phyloP scores from a whole-genome alignment of 1,284 basidiomycete genomes.

The Microbotryum saponariae region DNA sequence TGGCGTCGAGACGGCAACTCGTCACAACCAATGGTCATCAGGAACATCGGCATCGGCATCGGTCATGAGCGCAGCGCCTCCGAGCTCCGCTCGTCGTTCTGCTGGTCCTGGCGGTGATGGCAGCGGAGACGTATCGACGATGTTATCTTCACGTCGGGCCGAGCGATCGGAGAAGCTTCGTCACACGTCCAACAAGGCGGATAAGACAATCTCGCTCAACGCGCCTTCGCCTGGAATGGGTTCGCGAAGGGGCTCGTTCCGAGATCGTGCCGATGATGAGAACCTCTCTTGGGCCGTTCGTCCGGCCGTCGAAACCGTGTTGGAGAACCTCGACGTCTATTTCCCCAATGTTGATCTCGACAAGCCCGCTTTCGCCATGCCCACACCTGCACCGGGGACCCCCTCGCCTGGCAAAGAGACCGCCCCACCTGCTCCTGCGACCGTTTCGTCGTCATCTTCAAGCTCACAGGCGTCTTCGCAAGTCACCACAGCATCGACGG shows the following conservation, averaged over 20 bases:
- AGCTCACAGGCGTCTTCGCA: slow-evolving; percentile 33
- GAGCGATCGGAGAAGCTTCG: slow-evolving; percentile 1
- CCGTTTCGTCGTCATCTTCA: slow-evolving; percentile 38
- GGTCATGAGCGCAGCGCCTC: no score
- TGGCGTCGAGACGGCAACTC: not conserved
- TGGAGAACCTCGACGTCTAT: slow-evolving; percentile 85
- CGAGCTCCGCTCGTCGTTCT: not conserved
- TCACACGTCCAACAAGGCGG: not conserved
- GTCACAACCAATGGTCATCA: not conserved
- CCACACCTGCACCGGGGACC: slow-evolving; percentile 56
- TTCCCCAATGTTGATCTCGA: slow-evolving; percentile 96
- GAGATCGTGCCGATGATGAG: slow-evolving; percentile 21
- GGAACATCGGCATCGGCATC: no score
- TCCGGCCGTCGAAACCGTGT: slow-evolving; percentile 86
- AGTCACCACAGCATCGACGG: slow-evolving; percentile 12
- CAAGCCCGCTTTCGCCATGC: slow-evolving; percentile 79
- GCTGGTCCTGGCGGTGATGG: not conserved
- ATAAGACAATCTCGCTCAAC: slow-evolving; percentile 8
- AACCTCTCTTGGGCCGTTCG: slow-evolving; percentile 53
- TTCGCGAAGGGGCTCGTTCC: slow-evolving; percentile 26
- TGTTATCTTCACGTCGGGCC: not conserved
- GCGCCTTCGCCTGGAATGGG: slow-evolving; percentile 3
- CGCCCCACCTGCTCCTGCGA: not conserved
- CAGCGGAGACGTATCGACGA: not conserved
- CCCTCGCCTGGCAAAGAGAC: slow-evolving; percentile 44